A percentile compares a stretch with the other conserved stretches of the same genome.
These are phyloP conservation scores for Pyrenophora seminiperda DNA, from an alignment of 2,329 filamentous ascomycete genomes.

Conservation along the genomic window DNA sequence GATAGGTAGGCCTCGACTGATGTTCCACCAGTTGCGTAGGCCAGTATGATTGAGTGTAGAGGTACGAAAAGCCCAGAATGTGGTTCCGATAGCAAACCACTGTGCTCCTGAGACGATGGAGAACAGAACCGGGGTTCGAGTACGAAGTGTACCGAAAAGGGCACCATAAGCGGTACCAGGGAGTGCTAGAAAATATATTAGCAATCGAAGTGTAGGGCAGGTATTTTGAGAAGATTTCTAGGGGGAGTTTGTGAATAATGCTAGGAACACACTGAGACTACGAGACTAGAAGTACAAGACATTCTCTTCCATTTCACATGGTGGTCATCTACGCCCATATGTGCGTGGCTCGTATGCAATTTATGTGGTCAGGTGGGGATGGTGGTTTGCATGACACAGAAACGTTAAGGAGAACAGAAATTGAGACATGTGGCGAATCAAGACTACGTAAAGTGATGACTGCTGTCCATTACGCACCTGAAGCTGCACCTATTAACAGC, in stretches of 20 bases:
- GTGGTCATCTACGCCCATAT: too few species aligned
- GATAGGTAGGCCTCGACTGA: conserved; percentile 34
- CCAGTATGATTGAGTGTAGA: conserved; percentile 45
- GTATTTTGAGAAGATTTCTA: too few species aligned
- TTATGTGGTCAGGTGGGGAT: background rate
- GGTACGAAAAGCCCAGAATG: conserved; percentile 70
- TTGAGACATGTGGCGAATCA: background rate
- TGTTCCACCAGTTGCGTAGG: conserved; percentile 39
- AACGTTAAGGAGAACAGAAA: background rate
- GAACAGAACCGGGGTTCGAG: conserved; percentile 70
- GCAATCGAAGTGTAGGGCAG: background rate
- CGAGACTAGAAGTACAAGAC: background rate
- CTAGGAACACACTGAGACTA: background rate
- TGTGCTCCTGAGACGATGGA: conserved; percentile 75
- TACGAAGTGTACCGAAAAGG: conserved; percentile 60
- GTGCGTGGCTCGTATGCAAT: too few species aligned
- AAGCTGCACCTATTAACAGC: conserved; percentile 32
- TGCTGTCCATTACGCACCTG: conserved; percentile 35
- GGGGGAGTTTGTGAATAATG: background rate
- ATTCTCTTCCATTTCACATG: too few species aligned
- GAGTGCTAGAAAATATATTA: conserved; percentile 55
- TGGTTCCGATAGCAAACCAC: conserved; percentile 78
- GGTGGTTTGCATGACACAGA: background rate
- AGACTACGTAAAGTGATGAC: conserved; percentile 3
- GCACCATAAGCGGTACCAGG: conserved; percentile 65